A percentile compares a stretch with the other conserved stretches of the same genome.
These are phyloP conservation scores for Coniferiporia weirii DNA, from an alignment of 1,284 basidiomycete species.

Conservation along the genomic window DNA sequence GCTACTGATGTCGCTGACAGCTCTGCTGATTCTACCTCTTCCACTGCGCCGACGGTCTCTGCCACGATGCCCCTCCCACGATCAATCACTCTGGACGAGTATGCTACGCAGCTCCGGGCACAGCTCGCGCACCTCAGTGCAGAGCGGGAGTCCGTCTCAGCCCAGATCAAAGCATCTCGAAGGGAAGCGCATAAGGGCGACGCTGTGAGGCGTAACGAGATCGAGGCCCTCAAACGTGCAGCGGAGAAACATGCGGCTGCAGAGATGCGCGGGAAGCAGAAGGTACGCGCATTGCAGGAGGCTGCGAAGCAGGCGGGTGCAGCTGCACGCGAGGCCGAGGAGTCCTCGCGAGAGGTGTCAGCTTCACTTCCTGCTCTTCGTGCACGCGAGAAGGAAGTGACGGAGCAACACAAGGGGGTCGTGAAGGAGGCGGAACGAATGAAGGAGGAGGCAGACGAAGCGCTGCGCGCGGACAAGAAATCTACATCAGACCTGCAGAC, in stretches of 20 bases:
- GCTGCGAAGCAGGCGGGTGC: constrained; percentile 64
- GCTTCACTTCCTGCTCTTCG: constrained; percentile 44
- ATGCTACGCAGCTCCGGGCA: constrained; percentile 53
- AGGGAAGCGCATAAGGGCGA: constrained; percentile 73
- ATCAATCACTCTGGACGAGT: constrained; percentile 48
- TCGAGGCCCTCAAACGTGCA: constrained; percentile 66
- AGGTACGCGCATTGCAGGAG: constrained; percentile 71
- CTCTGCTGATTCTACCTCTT: constrained; percentile 10
- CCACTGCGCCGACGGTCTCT: constrained; percentile 7
- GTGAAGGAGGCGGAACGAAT: constrained; percentile 31
- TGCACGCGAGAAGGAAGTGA: constrained; percentile 37
- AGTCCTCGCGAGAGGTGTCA: constrained; percentile 46
- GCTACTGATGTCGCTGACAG: constrained; percentile 3
- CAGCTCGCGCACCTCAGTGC: constrained; percentile 48
- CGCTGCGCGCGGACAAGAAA: constrained; percentile 37
- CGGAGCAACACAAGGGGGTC: constrained; percentile 40
- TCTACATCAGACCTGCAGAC: constrained; percentile 40
- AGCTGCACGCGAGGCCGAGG: constrained; percentile 52
- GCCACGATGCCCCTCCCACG: constrained; percentile 28
- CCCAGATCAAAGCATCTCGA: constrained; percentile 60
- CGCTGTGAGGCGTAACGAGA: constrained; percentile 65
- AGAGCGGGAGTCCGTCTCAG: constrained; percentile 56
- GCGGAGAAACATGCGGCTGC: constrained; percentile 62
- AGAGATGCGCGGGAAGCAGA: constrained; percentile 67
- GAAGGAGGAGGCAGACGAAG: constrained; percentile 29